Base-by-base conservation (phyloP, 352 stramenopile genomes). In the Globisporangium recalcitrans region DNA sequence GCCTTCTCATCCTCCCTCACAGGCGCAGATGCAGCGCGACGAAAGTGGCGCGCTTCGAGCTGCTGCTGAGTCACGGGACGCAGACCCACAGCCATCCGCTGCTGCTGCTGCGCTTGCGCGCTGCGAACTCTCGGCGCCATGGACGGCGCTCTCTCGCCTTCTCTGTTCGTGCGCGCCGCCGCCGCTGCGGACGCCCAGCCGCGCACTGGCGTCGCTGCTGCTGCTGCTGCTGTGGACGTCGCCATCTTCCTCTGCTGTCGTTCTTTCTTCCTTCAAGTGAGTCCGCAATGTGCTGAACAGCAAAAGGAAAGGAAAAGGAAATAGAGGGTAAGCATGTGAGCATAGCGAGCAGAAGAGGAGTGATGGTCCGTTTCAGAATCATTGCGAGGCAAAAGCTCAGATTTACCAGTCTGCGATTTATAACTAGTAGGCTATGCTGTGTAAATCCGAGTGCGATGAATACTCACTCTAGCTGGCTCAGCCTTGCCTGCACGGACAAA, bases 21-120 rank as follows among this genome's bases (percentile, higher is more conserved):
- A 40, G 51, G n/a, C 51, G 34, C 44, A 31, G 46, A 56, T 29
- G 46, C 31, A 4, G 46, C 46, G 31, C 60, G 60, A 4, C 31
- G 52, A 13, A 61, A 3, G 44, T 55, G 52, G 3, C 60, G 60
- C 44, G 52, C 60, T 22, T 66, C 60, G 36, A 66, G 52, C 44
- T 66, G 60, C 44, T 66, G 60, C 42, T 66, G 60, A 22, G 60
- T 66, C 42, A 66, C 60, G 16, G 60, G 60, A 1, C 60, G 60
- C 9, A 66, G 24, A 2, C 60, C 60, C 42, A 66, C 60, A 1
- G 60, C 42, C 22, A 51, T 31, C 11, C 60, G 60, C 32, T 44
- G 31, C 13, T 31, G 22, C 29, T 32, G 24, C 47, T 57, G 48
- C 24, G 34, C 9, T 34, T 57, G 48, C 24, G 34, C 9, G 9